phyloP scores from a whole-genome alignment of 192 early-diverging fungal genomes.

The Coemansia sp. region DNA sequence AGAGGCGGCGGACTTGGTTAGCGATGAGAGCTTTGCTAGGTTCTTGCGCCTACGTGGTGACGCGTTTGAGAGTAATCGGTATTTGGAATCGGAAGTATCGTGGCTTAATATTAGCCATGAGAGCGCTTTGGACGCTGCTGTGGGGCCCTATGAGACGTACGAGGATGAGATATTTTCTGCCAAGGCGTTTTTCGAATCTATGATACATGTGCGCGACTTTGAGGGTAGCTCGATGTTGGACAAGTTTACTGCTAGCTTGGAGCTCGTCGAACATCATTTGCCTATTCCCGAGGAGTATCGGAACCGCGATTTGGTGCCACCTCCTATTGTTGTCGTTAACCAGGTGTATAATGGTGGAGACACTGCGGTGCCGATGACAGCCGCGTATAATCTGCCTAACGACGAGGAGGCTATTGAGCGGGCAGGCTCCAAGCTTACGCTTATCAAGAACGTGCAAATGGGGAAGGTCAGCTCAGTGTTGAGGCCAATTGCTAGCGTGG shows the following conservation, averaged over 20 bases:
- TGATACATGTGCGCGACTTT: slow-evolving; percentile 71
- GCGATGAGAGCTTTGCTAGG: slow-evolving; percentile 58
- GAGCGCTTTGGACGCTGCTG: slow-evolving; percentile 68
- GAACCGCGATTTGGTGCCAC: slow-evolving; percentile 63
- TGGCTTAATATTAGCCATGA: slow-evolving; percentile 71
- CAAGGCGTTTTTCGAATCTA: slow-evolving; percentile 73
- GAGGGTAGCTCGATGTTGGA: slow-evolving; percentile 60
- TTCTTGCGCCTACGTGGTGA: slow-evolving; percentile 65
- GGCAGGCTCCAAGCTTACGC: slow-evolving; percentile 69
- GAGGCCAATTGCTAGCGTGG: slow-evolving; percentile 62
- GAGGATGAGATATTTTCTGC: slow-evolving; percentile 68
- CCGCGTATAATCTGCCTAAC: slow-evolving; percentile 80
- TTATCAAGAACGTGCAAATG: slow-evolving; percentile 80
- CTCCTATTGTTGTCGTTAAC: slow-evolving; percentile 77
- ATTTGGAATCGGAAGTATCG: slow-evolving; percentile 68
- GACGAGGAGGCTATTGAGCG: slow-evolving; percentile 74
- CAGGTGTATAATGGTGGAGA: slow-evolving; percentile 75
- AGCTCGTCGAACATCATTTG: slow-evolving; percentile 67
- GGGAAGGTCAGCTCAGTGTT: slow-evolving; percentile 71
- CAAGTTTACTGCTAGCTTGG: slow-evolving; percentile 67
- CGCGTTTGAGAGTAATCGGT: slow-evolving; percentile 66
- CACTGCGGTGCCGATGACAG: slow-evolving; percentile 74
- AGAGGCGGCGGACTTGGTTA: slow-evolving; percentile 63
- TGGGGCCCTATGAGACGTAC: slow-evolving; percentile 78
- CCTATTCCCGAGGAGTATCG: slow-evolving; percentile 71